Conservation (phyloP, 805 yeast genomes). For the Candida krabiensis region DNA sequence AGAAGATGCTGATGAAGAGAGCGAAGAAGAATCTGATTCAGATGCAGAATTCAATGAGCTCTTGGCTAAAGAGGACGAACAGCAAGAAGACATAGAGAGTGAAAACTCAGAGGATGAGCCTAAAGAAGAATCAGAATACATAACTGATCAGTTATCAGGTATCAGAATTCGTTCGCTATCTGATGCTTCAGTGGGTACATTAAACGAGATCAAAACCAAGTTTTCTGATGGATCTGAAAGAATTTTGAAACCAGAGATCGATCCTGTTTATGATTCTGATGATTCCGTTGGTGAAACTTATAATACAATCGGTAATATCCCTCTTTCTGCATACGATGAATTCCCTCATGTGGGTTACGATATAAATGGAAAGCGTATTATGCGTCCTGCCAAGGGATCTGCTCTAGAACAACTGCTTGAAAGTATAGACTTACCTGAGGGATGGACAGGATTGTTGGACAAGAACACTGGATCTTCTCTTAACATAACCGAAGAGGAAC, state of each 20-base stretch:
- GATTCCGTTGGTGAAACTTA: constrained; percentile 79
- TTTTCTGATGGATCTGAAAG: constrained; percentile 83
- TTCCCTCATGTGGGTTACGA: constrained; percentile 97
- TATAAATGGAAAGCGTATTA: constrained; percentile 94
- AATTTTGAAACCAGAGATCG: constrained; percentile 81
- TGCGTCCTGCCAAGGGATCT: constrained; percentile 98
- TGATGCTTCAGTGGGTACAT: constrained; percentile 34
- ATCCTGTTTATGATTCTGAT: constrained; percentile 93
- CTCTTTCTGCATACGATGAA: constrained; percentile 91
- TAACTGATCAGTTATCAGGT: constrained; percentile 56
- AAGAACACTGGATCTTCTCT: constrained; percentile 82
- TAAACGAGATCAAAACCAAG: constrained; percentile 41
- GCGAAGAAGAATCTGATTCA: constrained; percentile 43
- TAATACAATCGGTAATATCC: constrained; percentile 93
- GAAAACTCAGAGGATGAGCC: constrained; percentile 54
- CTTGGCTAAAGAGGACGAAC: constrained; percentile 41
- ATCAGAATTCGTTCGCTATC: constrained; percentile 52
- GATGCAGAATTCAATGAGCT: constrained; percentile 65
- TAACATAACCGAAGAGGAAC: constrained; percentile 82
- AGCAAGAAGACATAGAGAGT: constrained; percentile 35
- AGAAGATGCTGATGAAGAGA: constrained; percentile 22
- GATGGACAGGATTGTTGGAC: constrained; percentile 97
- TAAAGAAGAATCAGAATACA: constrained; percentile 46
- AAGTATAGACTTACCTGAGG: constrained; percentile 91
- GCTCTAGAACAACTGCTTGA: constrained; percentile 91